Percentiles rank a stretch among this genome's conserved stretches.
Conservation (phyloP, 441 rosid genomes). For the Gossypium gossypioides region DNA sequence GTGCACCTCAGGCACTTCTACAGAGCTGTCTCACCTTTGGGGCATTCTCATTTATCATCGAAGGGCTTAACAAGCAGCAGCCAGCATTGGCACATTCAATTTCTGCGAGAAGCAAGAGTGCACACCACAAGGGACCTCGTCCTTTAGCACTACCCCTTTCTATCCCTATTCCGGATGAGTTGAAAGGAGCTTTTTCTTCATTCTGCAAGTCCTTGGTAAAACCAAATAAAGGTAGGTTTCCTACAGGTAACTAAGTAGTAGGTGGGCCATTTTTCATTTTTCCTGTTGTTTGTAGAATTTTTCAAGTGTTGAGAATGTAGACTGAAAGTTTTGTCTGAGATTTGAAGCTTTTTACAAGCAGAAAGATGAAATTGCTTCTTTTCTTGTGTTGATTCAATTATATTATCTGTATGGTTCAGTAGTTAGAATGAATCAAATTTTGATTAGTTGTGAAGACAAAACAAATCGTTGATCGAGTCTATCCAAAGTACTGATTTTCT, state of each 20-base stretch:
- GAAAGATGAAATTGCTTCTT: not conserved
- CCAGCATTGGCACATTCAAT: slow-evolving; percentile 67
- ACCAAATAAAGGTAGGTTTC: slow-evolving; percentile 25
- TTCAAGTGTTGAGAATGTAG: not conserved
- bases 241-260: slow-evolving; percentile 23
- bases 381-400: not conserved
- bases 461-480: too few species aligned
- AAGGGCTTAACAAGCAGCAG: slow-evolving; percentile 72
- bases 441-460: too few species aligned
- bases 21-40: slow-evolving; percentile 80
- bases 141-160: slow-evolving; percentile 50
- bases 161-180: slow-evolving; percentile 50
- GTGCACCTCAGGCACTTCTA: slow-evolving; percentile 69
- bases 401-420: too few species aligned
- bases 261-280: not conserved
- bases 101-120: slow-evolving; percentile 21
- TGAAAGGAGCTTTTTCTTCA: slow-evolving; percentile 60
- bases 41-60: slow-evolving; percentile 68
- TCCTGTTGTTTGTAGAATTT: slow-evolving; percentile 7
- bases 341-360: slow-evolving; percentile 7
- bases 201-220: slow-evolving; percentile 54
- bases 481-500: too few species aligned
- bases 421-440: too few species aligned
- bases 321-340: slow-evolving; percentile 10
- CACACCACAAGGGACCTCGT: slow-evolving; percentile 13